phyloP scores from a whole-genome alignment of 140 eudicot genomes.

The Artemisia princeps region DNA sequence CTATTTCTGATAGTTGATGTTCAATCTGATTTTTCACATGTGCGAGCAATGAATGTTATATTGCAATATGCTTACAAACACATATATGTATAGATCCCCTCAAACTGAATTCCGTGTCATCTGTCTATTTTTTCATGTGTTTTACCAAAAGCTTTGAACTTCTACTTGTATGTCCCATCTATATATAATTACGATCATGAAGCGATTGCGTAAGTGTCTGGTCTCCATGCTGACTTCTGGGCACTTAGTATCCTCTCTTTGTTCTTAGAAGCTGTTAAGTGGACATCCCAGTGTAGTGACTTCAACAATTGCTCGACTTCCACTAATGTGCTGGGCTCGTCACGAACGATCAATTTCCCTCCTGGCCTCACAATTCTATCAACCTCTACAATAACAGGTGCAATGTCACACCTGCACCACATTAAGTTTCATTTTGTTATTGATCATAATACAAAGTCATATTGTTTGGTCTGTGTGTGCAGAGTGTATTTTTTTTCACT shows the following conservation, averaged over 20 bases:
- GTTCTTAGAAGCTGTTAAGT: constrained; percentile 39
- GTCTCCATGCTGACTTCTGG: constrained; percentile 70
- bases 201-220: constrained; percentile 32
- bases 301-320: constrained; percentile 63
- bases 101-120: background rate
- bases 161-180: constrained; percentile 20
- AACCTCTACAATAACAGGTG: constrained; percentile 54
- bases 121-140: constrained; percentile 9
- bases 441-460: background rate
- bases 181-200: constrained; percentile 31
- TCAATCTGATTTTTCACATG: too few species aligned
- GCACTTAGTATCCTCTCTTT: constrained; percentile 57
- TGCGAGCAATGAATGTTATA: too few species aligned
- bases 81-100: too few species aligned
- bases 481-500: background rate
- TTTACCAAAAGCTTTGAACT: constrained; percentile 17
- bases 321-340: constrained; percentile 43
- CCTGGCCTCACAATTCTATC: constrained; percentile 80
- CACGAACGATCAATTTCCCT: constrained; percentile 64
- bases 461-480: constrained; percentile 15
- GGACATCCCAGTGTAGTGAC: constrained; percentile 76
- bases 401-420: constrained; percentile 52
- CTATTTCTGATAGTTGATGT: background rate
- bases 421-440: background rate
- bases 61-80: too few species aligned